Base-by-base conservation (phyloP, 2,329 filamentous ascomycete genomes). In the Gnomoniopsis sp. region DNA sequence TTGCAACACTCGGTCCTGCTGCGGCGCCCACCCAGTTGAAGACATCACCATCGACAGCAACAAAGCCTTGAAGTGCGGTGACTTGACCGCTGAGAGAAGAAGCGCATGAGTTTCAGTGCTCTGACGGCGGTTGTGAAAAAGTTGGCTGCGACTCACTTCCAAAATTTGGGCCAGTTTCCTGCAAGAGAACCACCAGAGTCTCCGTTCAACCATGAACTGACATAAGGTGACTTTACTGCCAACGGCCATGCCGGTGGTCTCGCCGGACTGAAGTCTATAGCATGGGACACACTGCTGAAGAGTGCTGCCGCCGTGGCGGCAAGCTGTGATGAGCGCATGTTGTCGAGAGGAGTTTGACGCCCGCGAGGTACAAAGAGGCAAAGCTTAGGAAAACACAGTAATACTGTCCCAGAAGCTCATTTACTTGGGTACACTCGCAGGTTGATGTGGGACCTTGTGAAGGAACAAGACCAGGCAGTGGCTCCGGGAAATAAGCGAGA, bases 181-280 rank as follows among this genome's bases (percentile, higher is more conserved):
- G 88, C 82, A 33, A 92, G 77, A 60, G 88, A 82, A 1, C 87
- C 87, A 36, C 86, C 85, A 30, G 76, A 82, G 1, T 86, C 86
- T 11, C 80, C 85, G 58, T 82, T 74, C 46, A 88, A 77, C 87
- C 88, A 91, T 15, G 85, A 83, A 68, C 84, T 91, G 17, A 93
- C 73, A 65, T 93, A 93, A 0, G 90, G 90, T 11, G 86, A 88
- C 62, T 84, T 86, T 48, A 93, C 89, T 47, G 88, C 88, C 36
- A 93, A 72, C 14, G 90, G 89, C 30, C 89, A 77, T 1, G 88
- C 81, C 17, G 88, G 88, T 46, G 88, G 87, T 7, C 86, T 79
- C 38, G 83, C 81, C 36, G 88, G 88, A 38, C 74, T 77, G 68
- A 89, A 90, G 77, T 83, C 11, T 86, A 88, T 49, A 70, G 67